A percentile compares a stretch with the other conserved stretches of the same genome.
phyloP scores from a whole-genome alignment of 176 grass and related monocot genomes.

The Panicum miliaceum region DNA sequence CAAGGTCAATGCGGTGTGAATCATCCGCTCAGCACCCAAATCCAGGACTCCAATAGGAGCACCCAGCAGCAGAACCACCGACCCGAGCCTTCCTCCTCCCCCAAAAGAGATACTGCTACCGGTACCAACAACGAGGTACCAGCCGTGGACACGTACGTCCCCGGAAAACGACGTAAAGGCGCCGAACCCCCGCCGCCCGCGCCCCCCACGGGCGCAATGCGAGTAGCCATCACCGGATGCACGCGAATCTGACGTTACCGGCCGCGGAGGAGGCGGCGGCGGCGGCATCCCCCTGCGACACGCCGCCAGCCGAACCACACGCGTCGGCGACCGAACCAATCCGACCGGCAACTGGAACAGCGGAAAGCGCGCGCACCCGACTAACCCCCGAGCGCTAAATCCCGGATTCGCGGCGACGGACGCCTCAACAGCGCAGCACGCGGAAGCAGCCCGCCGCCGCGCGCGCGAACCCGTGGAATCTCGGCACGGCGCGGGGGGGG shows the following conservation, averaged over 20 bases:
- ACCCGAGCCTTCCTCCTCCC: not conserved
- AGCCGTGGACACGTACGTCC: slow-evolving; percentile 34
- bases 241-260: slow-evolving; percentile 25
- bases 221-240: slow-evolving; percentile 33
- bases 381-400: not conserved
- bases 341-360: not conserved
- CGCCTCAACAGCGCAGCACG: not conserved
- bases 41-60: not conserved
- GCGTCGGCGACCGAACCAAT: not conserved
- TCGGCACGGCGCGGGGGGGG: too few relatives aligned
- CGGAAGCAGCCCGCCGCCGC: not conserved
- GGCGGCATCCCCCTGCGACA: not conserved
- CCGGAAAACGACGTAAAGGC: slow-evolving; percentile 53
- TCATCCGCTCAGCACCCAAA: not conserved
- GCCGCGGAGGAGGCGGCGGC: not conserved
- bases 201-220: slow-evolving; percentile 36
- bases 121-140: slow-evolving; percentile 15
- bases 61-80: not conserved
- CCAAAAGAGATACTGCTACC: not conserved
- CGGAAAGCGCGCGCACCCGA: not conserved
- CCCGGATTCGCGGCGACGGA: not conserved
- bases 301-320: not conserved
- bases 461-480: not conserved
- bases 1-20: not conserved
- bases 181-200: not conserved